Conservation (phyloP, 2,329 filamentous ascomycete species). For the Zasmidium citrigriseum region DNA sequence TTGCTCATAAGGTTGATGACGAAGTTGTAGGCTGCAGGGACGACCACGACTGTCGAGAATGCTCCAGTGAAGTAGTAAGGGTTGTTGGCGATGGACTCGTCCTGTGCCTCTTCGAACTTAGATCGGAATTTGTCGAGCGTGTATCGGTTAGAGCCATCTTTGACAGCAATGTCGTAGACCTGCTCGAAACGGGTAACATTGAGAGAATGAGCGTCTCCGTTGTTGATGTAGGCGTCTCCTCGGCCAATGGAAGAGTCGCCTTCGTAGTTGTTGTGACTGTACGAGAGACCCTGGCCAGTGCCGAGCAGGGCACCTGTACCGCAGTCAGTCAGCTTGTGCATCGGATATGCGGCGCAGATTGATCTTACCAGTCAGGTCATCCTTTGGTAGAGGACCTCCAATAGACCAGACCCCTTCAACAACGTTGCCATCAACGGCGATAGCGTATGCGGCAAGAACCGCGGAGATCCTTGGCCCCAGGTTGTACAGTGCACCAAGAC, state of each 20-base stretch:
- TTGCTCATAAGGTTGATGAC: constrained; percentile 31
- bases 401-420: constrained; percentile 33
- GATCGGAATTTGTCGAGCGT: constrained; percentile 26
- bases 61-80: constrained; percentile 36
- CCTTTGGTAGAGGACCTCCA: constrained; percentile 25
- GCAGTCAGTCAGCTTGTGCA: too few species aligned
- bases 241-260: constrained; percentile 30
- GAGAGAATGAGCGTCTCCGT: constrained; percentile 29
- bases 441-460: constrained; percentile 35
- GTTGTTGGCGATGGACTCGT: constrained; percentile 33
- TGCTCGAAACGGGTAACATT: constrained; percentile 27
- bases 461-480: constrained; percentile 32
- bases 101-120: constrained; percentile 30
- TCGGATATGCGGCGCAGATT: too few species aligned
- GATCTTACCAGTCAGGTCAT: neutral
- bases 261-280: constrained; percentile 38
- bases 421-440: constrained; percentile 33
- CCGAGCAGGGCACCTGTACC: constrained; percentile 17
- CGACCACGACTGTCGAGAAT: constrained; percentile 30
- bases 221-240: constrained; percentile 28
- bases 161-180: constrained; percentile 27
- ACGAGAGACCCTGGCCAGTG: constrained; percentile 27
- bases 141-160: constrained; percentile 22
- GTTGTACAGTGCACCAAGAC: constrained; percentile 26
- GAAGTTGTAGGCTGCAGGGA: constrained; percentile 30